Evolutionary conservation across 1,139 yeast genomes (phyloP), one percentile per base, ranked within the genome.

Genomic region (Suhomyces bokatorum): DNA sequence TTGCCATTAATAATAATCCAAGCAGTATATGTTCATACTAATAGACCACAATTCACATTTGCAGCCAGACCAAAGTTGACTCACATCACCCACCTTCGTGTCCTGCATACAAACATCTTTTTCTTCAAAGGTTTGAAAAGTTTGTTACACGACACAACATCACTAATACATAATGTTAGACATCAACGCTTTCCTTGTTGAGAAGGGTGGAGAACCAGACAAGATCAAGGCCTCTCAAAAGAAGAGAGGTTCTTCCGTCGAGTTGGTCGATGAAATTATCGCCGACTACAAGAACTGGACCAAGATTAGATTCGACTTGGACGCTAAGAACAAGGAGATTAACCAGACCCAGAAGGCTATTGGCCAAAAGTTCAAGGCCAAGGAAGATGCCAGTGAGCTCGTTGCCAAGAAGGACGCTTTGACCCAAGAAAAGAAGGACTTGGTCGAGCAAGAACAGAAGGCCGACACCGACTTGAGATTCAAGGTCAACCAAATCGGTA

Each of bases 121-220:
- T 36, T 40, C 40, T 40, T 40, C 32, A 20, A 20, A 13, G 12
- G 35, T 24, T 35, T 40, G 44, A 44, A 44, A 44, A 41, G 37
- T 41, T 39, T 40, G 42, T 27, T 17, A 24, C 10, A 16, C 42
- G 28, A 28, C 28, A 32, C 24, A 33, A 33, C 28, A 43, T 17
- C 37, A 39, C 28, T 32, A 20, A 14, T 17, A 4, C 9, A 35
- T 36, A 15, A 91, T 93, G 99, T 84, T 93, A 71, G 98, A 91
- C 67, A 88, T 93, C 55, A 78, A 85, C 60, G 86, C 87, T 62
- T 93, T 93, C 65, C 82, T 93, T 57, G 96, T 84, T 57, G 99
- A 93, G 65, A 90, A 89, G 70, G 99, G 99, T 49, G 99, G 98
- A 55, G 81, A 90, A 67, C 97, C 99, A 36, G 95, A 90, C 56